Percentiles rank a stretch among this genome's conserved stretches.
phyloP scores from a whole-genome alignment of 1,284 basidiomycete species.

The Sphagnurus paluster region DNA sequence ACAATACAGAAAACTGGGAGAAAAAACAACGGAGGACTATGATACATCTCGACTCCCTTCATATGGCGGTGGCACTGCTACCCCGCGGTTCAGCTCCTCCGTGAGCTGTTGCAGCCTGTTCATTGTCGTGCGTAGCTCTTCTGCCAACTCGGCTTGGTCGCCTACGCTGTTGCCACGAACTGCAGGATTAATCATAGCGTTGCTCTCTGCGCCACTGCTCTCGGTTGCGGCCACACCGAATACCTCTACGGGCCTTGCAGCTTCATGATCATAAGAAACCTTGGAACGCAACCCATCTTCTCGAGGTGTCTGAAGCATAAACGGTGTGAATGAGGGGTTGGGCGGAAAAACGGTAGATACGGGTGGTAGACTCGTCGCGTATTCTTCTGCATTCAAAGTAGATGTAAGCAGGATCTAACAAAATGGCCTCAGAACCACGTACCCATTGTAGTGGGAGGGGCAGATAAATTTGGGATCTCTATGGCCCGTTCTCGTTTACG shows the following conservation, averaged over 20 bases:
- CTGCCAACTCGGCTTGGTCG: neutral
- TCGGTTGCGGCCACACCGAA: neutral
- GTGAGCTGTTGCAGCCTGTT: conserved; percentile 7
- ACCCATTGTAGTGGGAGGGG: no score
- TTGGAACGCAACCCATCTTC: neutral
- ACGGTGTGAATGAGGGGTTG: neutral
- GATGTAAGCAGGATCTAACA: no score
- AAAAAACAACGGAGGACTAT: no score
- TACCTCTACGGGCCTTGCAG: no score
- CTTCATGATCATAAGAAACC: neutral
- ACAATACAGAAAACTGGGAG: no score
- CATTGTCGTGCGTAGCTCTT: conserved; percentile 2
- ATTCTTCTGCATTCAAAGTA: no score
- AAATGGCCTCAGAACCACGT: no score
- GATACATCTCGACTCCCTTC: no score
- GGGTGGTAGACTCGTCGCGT: no score
- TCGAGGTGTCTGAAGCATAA: neutral
- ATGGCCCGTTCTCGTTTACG: neutral
- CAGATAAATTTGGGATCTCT: no score
- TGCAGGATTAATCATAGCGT: neutral
- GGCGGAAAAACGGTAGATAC: no score
- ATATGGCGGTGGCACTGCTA: neutral
- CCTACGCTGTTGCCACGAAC: neutral
- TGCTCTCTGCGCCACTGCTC: neutral
- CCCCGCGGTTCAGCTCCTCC: conserved; percentile 10